Evolutionary conservation across 2,329 filamentous ascomycete genomes (phyloP), one percentile per base, ranked within the genome.

Genomic region (Alternaria angustiovoidea): DNA sequence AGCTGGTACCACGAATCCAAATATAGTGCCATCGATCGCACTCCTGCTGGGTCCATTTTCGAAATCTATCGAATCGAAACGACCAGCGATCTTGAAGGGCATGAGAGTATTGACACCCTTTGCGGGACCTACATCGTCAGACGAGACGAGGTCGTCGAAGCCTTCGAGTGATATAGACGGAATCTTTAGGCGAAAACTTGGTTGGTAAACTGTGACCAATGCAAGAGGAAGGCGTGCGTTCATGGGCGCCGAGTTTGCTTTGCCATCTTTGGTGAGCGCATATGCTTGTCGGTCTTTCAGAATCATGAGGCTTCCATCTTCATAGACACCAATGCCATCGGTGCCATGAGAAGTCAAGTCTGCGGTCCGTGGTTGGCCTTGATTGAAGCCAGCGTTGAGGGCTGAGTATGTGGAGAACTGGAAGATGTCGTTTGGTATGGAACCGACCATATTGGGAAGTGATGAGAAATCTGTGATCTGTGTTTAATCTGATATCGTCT

Each of bases 401-500:
- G 80, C 80, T 11, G 76, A 70, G 30, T 66, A 68, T 22, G 79
- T 76, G 32, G 79, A 80, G 71, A 78, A 81, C 59, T 81, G 80
- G 64, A 79, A 81, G 62, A 82, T 78, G 65, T 81, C 80, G 71
- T 82, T 82, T 36, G 80, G 80, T 26, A 80, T 79, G 26, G 77
- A 76, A 54, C 68, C 71, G 46, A 74, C 72, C 79, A 80, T 80
- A 26, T 39, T 70, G 38, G 11, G 20, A 24, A 32, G 6, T 46
- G n/a, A 24, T 43, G 14, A 8, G 14, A 9, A 7, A 7, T 41
- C 12, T 57, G 24, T 32, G 39, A 30, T 26, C 9, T 8, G 9
- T 12, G n/a, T 26, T 22, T 24, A 30, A 18, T 18, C 26, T 28
- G 26, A 11, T 42, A 36, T 26, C 18, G 26, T 18, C 7, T 44